Conservation (phyloP, 1,284 basidiomycete genomes). For the Pyrrhoderma lamaoense region DNA sequence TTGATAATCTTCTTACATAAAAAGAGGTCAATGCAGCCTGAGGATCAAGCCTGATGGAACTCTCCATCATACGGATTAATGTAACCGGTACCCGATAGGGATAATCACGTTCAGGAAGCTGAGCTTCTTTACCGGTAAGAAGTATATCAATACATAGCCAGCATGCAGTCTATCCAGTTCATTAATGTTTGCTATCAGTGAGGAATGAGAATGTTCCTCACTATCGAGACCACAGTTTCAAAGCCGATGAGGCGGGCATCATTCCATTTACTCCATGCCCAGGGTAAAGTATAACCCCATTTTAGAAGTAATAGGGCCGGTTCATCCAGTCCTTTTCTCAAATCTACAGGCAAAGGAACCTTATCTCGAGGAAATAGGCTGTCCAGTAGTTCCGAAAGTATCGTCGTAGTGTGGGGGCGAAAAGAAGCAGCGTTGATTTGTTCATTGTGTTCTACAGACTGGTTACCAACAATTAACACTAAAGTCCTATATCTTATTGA, state of each 20-base stretch:
- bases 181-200: constrained; percentile 6
- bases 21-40: too few species aligned
- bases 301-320: constrained; percentile 42
- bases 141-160: constrained; percentile 34
- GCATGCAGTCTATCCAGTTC: constrained; percentile 37
- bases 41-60: too few species aligned
- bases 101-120: too few species aligned
- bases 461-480: too few species aligned
- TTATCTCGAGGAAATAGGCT: constrained; percentile 9
- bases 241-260: constrained; percentile 43
- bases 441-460: constrained; percentile 6
- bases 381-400: constrained; percentile 40
- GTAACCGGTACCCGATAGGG: too few species aligned
- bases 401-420: constrained; percentile 41
- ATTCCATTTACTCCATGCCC: constrained; percentile 58
- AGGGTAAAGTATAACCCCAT: constrained; percentile 47
- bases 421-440: constrained; percentile 20
- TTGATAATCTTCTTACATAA: too few species aligned
- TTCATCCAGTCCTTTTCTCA: constrained; percentile 31
- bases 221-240: constrained; percentile 43
- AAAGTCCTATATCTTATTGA: too few species aligned
- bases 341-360: constrained; percentile 14
- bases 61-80: too few species aligned
- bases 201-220: constrained; percentile 25
- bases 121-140: too few species aligned